Base-by-base conservation (phyloP, 1,284 basidiomycete species). In the Leucoagaricus sp. region DNA sequence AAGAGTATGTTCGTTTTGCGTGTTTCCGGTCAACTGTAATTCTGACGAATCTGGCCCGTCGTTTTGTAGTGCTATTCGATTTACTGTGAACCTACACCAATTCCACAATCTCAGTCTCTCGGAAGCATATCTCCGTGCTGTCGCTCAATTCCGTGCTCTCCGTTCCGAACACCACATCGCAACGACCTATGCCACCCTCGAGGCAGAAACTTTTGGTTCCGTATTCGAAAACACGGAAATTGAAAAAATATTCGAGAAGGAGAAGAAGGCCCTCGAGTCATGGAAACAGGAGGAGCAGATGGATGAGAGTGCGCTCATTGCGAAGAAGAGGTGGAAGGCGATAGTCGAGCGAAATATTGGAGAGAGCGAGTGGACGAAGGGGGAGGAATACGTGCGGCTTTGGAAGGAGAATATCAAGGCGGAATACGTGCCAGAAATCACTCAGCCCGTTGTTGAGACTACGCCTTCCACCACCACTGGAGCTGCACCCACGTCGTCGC, bases 121-220 rank as follows among this genome's bases (percentile, higher is more conserved):
- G 0, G 75, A 88, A 38, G 96, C 96, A 3, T 99, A 99, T 71
- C 77, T 80, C 4, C 75, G 78, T 17, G 88, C 93, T 21, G 82
- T 94, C n/a, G 79, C 83, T 12, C 93, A 97, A 71, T 98, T 94
- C 75, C 87, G 91, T 50, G 78, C 91, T 19, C 80, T 98, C 34
- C 87, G 94, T 53, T 88, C 93, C 23, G 87, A 94, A 69, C 89
- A 92, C 64, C 86, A 95, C 66, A 83, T 93, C 55, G 83, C 93
- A 2, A 85, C 84, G 26, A 77, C 82, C 3, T 85, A 92, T 51
- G 94, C 96, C 12, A 80, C 82, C 17, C 76, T 87, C 63, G 94
- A 98, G 73, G 95, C 95, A 10, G 81, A 89, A 60, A 73, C 82
- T 26, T 83, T 90, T 65, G 94, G 95, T 47, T 86, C 86, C n/a